Conservation (phyloP, 495 filamentous ascomycete genomes). For the Neurospora sp. region DNA sequence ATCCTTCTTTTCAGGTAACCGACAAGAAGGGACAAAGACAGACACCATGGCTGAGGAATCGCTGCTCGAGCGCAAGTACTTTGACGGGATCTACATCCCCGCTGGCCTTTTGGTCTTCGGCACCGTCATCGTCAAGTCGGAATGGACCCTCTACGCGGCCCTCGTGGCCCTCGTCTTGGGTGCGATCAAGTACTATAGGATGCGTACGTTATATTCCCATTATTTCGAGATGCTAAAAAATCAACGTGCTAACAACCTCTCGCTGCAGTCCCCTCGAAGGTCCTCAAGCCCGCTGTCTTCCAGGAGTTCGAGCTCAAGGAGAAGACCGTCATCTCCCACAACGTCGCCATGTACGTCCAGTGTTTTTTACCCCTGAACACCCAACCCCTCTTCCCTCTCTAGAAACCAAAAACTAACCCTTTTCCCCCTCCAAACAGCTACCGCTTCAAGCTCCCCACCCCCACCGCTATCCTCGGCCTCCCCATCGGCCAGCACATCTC, state of each 20-base stretch:
- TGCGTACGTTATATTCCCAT: constrained; percentile 31
- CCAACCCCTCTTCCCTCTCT: too few relatives aligned
- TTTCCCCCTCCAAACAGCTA: constrained; percentile 44
- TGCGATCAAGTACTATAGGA: constrained; percentile 51
- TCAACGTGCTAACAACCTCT: constrained; percentile 13
- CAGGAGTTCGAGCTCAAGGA: constrained; percentile 83
- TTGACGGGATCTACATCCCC: constrained; percentile 77
- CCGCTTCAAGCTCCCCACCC: constrained; percentile 72
- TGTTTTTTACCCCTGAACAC: not conserved
- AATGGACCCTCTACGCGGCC: constrained; percentile 67
- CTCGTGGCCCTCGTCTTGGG: constrained; percentile 49
- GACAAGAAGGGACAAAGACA: not conserved
- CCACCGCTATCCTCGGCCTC: constrained; percentile 77
- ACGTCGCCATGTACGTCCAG: constrained; percentile 71
- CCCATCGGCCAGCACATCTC: constrained; percentile 99
- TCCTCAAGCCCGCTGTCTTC: constrained; percentile 77
- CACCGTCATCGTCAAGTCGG: constrained; percentile 61
- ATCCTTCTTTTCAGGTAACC: constrained; percentile 1
- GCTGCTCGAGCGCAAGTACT: constrained; percentile 29
- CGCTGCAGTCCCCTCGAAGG: constrained; percentile 55
- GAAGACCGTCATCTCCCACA: constrained; percentile 89
- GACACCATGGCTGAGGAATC: constrained; percentile 17
- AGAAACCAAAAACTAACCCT: too few relatives aligned
- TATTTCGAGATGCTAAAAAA: constrained; percentile 5
- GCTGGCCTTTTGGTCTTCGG: constrained; percentile 70